These are phyloP conservation scores for Thelonectria rubi DNA, from an alignment of 2,329 filamentous ascomycete genomes.

Conservation along the genomic window DNA sequence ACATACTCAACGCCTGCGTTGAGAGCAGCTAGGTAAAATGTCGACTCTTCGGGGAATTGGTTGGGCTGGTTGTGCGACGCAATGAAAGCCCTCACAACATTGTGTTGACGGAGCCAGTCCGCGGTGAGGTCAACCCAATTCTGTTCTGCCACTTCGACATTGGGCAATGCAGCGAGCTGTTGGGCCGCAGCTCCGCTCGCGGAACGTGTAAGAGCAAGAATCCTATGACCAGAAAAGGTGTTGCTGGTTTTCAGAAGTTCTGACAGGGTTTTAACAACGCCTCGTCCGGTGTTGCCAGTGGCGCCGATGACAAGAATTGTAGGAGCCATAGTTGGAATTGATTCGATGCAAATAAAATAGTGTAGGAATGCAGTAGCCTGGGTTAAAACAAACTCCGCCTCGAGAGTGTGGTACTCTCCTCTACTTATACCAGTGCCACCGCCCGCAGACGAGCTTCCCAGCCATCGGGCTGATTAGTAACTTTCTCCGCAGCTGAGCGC, in stretches of 20 bases:
- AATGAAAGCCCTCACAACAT: slow-evolving; percentile 51
- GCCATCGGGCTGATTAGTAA: too few species aligned
- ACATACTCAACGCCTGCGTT: slow-evolving; percentile 52
- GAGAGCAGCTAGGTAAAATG: slow-evolving; percentile 47
- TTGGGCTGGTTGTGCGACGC: slow-evolving; percentile 49
- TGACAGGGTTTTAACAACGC: slow-evolving; percentile 42
- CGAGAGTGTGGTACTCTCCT: too few species aligned
- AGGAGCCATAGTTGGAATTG: slow-evolving; percentile 39
- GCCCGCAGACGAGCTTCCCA: too few species aligned
- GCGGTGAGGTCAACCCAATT: slow-evolving; percentile 51
- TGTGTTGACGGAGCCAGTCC: slow-evolving; percentile 50
- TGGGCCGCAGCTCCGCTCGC: slow-evolving; percentile 29
- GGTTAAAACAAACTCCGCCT: too few species aligned
- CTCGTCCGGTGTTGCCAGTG: slow-evolving; percentile 48
- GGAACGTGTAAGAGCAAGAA: slow-evolving; percentile 36
- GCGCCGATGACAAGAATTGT: slow-evolving; percentile 49
- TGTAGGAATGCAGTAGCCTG: too few species aligned
- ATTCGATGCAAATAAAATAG: too few species aligned
- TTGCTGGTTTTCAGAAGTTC: slow-evolving; percentile 32
- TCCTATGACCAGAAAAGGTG: slow-evolving; percentile 1
- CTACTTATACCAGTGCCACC: too few species aligned
- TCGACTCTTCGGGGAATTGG: slow-evolving; percentile 53
- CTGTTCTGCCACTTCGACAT: slow-evolving; percentile 47
- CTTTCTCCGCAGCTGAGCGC: too few species aligned
- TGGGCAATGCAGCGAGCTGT: slow-evolving; percentile 44